Conservation (phyloP, 257 asterid species). For the Primulina eburnea region DNA sequence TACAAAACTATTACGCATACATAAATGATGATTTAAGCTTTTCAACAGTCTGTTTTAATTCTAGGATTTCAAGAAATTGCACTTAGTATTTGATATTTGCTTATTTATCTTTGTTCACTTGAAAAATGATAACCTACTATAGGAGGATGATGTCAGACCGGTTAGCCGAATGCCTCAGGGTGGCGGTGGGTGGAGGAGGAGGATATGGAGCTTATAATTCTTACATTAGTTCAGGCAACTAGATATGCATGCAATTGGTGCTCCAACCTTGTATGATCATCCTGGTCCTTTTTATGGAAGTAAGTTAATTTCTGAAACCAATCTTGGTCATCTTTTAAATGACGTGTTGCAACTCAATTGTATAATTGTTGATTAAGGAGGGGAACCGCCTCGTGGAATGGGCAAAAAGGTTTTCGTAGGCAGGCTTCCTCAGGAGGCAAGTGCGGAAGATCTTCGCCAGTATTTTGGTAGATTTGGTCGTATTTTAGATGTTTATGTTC, state of each 20-base stretch:
- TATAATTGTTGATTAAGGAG: constrained; percentile 42
- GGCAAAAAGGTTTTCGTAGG: constrained; percentile 96
- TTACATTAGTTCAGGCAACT: constrained; percentile 84
- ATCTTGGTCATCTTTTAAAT: background rate
- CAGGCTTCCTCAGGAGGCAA: constrained; percentile 99
- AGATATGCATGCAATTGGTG: constrained; percentile 98
- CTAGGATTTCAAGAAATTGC: background rate
- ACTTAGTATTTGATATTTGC: background rate
- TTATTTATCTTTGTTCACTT: background rate
- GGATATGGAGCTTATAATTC: constrained; percentile 97
- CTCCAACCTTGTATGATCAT: constrained; percentile 88
- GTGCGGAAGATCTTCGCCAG: constrained; percentile 86
- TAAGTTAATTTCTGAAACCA: constrained; percentile 39
- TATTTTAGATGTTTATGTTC: constrained; percentile 88
- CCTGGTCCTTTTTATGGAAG: constrained; percentile 81
- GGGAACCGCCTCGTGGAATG: constrained; percentile 75
- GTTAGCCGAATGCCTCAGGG: constrained; percentile 57
- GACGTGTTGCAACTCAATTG: constrained; percentile 14
- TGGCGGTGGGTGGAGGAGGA: constrained; percentile 28
- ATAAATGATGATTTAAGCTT: too few relatives aligned
- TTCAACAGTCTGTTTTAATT: too few relatives aligned
- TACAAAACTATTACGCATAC: too few relatives aligned
- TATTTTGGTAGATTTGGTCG: constrained; percentile 97
- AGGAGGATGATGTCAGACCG: constrained; percentile 93
- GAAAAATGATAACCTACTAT: background rate